phyloP scores from a whole-genome alignment of 345 rosid genomes.

The Salix purpurea region DNA sequence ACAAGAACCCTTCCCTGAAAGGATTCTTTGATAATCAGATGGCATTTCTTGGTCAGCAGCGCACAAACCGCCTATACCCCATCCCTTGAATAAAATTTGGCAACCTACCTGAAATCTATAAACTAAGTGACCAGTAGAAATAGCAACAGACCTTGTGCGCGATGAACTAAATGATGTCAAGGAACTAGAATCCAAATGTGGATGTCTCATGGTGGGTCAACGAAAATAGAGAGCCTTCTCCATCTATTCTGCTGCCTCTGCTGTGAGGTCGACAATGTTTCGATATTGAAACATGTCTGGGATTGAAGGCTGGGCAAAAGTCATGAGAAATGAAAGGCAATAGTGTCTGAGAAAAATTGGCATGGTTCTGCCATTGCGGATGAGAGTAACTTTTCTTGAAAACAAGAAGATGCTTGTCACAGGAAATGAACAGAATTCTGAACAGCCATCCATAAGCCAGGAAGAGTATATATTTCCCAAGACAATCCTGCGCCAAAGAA shows the following conservation, averaged over 20 bases:
- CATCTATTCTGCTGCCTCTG: constrained; percentile 68
- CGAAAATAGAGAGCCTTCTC: constrained; percentile 60
- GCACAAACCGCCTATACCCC: constrained; percentile 27
- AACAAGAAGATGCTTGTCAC: constrained; percentile 66
- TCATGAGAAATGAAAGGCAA: constrained; percentile 74
- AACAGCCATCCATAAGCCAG: constrained; percentile 61
- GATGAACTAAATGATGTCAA: constrained; percentile 71
- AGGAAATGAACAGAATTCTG: constrained; percentile 55
- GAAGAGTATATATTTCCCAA: constrained; percentile 55
- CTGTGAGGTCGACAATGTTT: constrained; percentile 65
- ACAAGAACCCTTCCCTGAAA: constrained; percentile 30
- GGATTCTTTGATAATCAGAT: constrained; percentile 32
- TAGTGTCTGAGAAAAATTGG: constrained; percentile 53
- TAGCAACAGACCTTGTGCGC: constrained; percentile 84
- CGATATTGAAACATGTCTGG: constrained; percentile 64
- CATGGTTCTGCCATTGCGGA: constrained; percentile 61
- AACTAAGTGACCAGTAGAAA: constrained; percentile 65
- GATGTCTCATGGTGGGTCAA: constrained; percentile 66
- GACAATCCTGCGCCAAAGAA: constrained; percentile 91
- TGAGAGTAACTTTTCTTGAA: constrained; percentile 53
- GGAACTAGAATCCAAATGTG: constrained; percentile 84
- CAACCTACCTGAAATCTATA: constrained; percentile 52
- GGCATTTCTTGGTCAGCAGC: constrained; percentile 23
- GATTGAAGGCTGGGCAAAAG: constrained; percentile 61
- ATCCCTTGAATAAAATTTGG: constrained; percentile 33